Evolutionary conservation across 192 early-diverging fungal genomes (phyloP).

Genomic region (Entomortierella beljakovae): DNA sequence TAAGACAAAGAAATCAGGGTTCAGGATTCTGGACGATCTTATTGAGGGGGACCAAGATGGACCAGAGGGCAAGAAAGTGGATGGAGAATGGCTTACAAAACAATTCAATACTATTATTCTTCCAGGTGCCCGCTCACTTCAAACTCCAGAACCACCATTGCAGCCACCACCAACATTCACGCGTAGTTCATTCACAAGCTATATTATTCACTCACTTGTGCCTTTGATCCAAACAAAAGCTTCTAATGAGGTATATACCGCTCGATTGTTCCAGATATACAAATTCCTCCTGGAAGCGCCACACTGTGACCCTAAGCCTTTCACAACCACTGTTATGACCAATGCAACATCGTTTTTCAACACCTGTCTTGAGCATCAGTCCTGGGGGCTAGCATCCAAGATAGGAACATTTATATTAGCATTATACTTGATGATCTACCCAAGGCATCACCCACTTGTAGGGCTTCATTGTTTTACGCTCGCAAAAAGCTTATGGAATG

Average conservation of each 20-base stretch:
- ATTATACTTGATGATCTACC: conserved; percentile 61
- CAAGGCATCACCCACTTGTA: conserved; percentile 61
- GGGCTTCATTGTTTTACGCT: conserved; percentile 58
- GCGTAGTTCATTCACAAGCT: conserved; percentile 33
- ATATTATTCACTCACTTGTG: conserved; percentile 43
- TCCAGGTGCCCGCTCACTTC: conserved; percentile 31
- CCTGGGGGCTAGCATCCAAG: conserved; percentile 53
- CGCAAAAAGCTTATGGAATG: conserved; percentile 64
- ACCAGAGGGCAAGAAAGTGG: conserved; percentile 18
- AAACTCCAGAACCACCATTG: conserved; percentile 14
- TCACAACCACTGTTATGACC: conserved; percentile 54
- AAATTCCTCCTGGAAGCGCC: conserved; percentile 10
- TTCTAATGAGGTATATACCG: conserved; percentile 18
- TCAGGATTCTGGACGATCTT: conserved; percentile 41
- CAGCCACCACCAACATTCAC: conserved; percentile 21
- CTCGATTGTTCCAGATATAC: conserved; percentile 36
- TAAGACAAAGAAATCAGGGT: conserved; percentile 2
- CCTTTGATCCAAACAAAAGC: conserved; percentile 38
- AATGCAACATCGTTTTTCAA: conserved; percentile 54
- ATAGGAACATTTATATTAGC: conserved; percentile 59
- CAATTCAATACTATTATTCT: conserved; percentile 44
- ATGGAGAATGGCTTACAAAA: conserved; percentile 41
- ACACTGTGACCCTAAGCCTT: conserved; percentile 28
- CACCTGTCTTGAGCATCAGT: conserved; percentile 51
- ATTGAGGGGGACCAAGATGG: conserved; percentile 36